phyloP scores from a whole-genome alignment of 1,284 basidiomycete genomes.

The Volvariella volvacea region DNA sequence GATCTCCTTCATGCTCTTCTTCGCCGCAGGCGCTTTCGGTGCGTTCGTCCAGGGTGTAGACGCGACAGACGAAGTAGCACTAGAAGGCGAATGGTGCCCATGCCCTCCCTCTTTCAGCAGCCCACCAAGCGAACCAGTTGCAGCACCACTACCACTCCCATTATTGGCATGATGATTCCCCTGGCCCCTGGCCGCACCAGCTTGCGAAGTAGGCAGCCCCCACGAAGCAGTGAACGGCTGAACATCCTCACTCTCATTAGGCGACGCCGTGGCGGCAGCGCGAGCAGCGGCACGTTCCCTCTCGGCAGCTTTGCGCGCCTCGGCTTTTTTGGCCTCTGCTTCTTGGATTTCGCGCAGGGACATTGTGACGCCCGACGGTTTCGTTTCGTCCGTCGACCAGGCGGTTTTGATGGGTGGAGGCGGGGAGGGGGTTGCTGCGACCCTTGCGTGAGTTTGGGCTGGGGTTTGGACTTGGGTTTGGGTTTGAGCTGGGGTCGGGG shows the following conservation, averaged over 20 bases:
- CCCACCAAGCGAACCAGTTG: constrained; percentile 13
- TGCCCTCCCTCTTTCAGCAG: constrained; percentile 34
- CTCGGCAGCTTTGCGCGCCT: constrained; percentile 65
- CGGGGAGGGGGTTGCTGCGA: constrained; percentile 21
- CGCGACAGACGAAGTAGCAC: constrained; percentile 22
- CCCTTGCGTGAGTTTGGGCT: constrained; percentile 8
- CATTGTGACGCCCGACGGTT: constrained; percentile 38
- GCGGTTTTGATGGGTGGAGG: constrained; percentile 38
- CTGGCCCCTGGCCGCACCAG: constrained; percentile 29
- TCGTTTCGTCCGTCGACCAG: constrained; percentile 64
- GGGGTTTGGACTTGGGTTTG: constrained; percentile 9
- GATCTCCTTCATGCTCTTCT: constrained; percentile 98
- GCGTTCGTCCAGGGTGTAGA: constrained; percentile 56
- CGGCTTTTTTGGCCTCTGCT: constrained; percentile 78
- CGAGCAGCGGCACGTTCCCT: constrained; percentile 57
- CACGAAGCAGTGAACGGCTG: constrained; percentile 66
- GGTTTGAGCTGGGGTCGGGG: constrained; percentile 4
- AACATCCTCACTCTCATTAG: constrained; percentile 43
- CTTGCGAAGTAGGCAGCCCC: constrained; percentile 73
- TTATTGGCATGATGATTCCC: no score
- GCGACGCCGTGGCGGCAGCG: constrained; percentile 31
- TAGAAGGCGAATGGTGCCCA: constrained; percentile 16
- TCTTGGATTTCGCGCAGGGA: constrained; percentile 95
- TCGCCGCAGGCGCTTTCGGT: constrained; percentile 46
- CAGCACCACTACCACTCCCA: constrained; percentile 28